Evolutionary conservation across 2,329 filamentous ascomycete species (phyloP), one percentile per base, ranked within the genome.

Genomic region (Onygenales sp.): DNA sequence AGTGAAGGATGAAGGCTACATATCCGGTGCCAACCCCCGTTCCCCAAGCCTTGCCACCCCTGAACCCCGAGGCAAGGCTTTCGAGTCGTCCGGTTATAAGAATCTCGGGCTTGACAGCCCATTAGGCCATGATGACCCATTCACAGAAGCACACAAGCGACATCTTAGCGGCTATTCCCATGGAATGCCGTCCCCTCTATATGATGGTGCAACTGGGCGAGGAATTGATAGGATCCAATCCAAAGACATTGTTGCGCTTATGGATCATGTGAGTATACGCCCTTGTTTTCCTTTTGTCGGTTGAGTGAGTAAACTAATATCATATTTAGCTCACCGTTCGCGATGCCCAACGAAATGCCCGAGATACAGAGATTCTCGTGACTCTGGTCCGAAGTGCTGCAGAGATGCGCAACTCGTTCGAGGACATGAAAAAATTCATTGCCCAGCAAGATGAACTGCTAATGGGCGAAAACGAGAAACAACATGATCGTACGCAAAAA

Each of bases 341-440:
- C 38, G 93, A 98, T 72, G 93, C 92, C 42, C 92, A 97, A 72
- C 85, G 93, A 55, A 97, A 93, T 70, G 93, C 93, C 45, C 83
- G 93, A 44, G 93, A 98, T 64, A 97, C 93, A 0, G 93, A 98
- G 70, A 96, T 98, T 53, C 77, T 98, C 14, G 89, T 96, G 46
- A 92, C 93, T 0, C 81, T 98, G 35, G 93, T 98, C 57, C 86
- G 92, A 55, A 91, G 90, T 52, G 92, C 93, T 3, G 86, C 93
- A 10, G 93, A 98, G 71, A 97, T 97, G 91, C 89, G 92, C 59
- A 94, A 88, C 61, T 94, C 89, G 0, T 95, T 97, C 66, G 89
- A 95, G 60, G 91, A 95, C 63, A 87, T 98, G 79, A 96, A 93
- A 76, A 87, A 85, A 59, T 86, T 95, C 64, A 86, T 98, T 57